Base-by-base conservation (phyloP, 441 rosid species). In the Flueggea neowawraea region DNA sequence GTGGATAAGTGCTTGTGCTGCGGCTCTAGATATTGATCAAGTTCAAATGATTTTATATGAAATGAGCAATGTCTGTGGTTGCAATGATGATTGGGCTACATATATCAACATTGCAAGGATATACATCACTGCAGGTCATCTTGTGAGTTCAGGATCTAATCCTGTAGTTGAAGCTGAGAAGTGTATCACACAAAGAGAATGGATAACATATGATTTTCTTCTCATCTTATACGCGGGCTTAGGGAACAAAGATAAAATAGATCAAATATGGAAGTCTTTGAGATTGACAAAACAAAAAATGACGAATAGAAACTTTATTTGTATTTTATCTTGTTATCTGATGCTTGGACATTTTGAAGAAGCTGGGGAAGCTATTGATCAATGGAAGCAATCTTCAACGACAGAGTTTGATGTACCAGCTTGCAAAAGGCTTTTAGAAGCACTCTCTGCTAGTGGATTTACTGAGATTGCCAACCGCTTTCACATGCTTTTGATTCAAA, bases 1-100 rank as follows among this genome's bases (percentile, higher is more conserved):
- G 0, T 94, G 94, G 96, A 73, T 86, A 67, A 94, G 97, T 79
- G 87, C 96, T 7, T 91, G 83, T 71, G 96, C 97, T 63, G 92
- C 97, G 33, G 68, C 64, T 11, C 73, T 87, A 54, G 64, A 80
- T 55, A 73, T 95, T 8, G 80, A 82, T 65, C 79, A 78, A 72
- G 92, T 84, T 55, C 60, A 70, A 69, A 79, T 65, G 71, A 74
- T 86, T 69, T 84, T 94, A 12, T 83, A 83, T 48, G 95, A 91
- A 75, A 91, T 89, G 97, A 75, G 73, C 47, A 43, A 17, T 2
- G 82, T 76, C 60, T 59, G 81, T 33, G 56, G 69, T 72, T 81
- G 59, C n/a, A 73, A 74, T 48, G 87, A 84, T 55, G 84, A 76
- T 55, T 91, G 96, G 96, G 57, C 36, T 52, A 82, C 84, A 55